Evolutionary conservation across 2,329 filamentous ascomycete species (phyloP).

Genomic region (Colletotrichum sp.): DNA sequence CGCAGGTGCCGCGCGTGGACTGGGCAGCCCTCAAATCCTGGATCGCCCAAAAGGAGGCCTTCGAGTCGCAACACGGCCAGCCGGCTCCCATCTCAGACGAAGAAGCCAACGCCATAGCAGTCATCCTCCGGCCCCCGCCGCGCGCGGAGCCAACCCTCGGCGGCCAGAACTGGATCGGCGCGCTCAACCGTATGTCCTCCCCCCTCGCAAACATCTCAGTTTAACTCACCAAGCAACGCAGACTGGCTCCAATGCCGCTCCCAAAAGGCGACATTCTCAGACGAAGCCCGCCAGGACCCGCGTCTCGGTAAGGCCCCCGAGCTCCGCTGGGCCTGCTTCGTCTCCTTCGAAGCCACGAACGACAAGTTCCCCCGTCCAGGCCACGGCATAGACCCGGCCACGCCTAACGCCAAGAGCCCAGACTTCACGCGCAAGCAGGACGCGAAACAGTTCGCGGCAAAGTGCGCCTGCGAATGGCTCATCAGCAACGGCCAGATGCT

Average conservation of each 20-base stretch:
- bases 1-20: slow-evolving; percentile 21
- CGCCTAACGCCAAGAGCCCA: not conserved
- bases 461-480: slow-evolving; percentile 50
- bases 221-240: not conserved
- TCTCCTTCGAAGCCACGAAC: not conserved
- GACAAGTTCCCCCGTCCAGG: slow-evolving; percentile 10
- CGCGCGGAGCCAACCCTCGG: slow-evolving; percentile 28
- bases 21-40: slow-evolving; percentile 43
- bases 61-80: slow-evolving; percentile 31
- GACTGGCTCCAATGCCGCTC: slow-evolving; percentile 12
- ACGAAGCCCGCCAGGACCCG: slow-evolving; percentile 7
- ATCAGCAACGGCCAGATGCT: slow-evolving; percentile 31
- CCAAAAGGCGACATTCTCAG: slow-evolving; percentile 1
- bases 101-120: slow-evolving; percentile 44
- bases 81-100: slow-evolving; percentile 41
- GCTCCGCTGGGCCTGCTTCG: slow-evolving; percentile 14
- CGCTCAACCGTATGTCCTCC: slow-evolving; percentile 37
- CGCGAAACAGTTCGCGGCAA: slow-evolving; percentile 59
- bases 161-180: slow-evolving; percentile 42
- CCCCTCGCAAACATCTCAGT: not conserved
- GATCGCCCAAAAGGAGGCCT: slow-evolving; percentile 44
- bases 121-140: slow-evolving; percentile 35
- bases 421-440: slow-evolving; percentile 31
- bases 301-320: slow-evolving; percentile 10
- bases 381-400: slow-evolving; percentile 31